phyloP scores from a whole-genome alignment of 2,329 filamentous ascomycete genomes.

The Cladosporium oxysporum region DNA sequence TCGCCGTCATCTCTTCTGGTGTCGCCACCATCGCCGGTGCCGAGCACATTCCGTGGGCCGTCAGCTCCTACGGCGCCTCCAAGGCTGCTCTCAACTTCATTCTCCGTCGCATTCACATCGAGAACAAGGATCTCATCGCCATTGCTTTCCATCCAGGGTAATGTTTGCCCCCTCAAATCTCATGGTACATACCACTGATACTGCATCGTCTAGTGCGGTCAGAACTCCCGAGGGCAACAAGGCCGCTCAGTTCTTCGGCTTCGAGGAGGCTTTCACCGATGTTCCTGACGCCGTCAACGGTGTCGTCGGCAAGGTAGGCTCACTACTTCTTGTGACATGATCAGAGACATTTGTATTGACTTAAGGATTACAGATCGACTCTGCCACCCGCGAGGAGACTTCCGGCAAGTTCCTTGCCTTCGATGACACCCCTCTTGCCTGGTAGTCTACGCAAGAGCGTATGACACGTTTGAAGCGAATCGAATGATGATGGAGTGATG shows the following conservation, averaged over 20 bases:
- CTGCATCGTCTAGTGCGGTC: background rate
- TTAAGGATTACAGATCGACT: background rate
- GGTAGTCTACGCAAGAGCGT: background rate
- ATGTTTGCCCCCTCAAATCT: background rate
- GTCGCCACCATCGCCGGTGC: background rate
- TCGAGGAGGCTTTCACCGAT: conserved; percentile 1
- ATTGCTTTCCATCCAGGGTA: background rate
- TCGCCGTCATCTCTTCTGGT: background rate
- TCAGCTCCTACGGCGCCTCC: conserved; percentile 2
- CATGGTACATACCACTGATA: background rate
- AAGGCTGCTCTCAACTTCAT: background rate
- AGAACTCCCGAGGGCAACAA: background rate
- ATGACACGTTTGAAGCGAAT: background rate
- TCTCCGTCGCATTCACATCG: conserved; percentile 1
- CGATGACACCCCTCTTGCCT: conserved; percentile 1
- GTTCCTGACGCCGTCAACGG: conserved; percentile 2
- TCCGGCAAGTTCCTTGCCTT: conserved; percentile 1
- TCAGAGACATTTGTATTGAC: background rate
- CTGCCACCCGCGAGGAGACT: background rate
- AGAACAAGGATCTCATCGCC: background rate
- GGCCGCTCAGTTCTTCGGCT: background rate
- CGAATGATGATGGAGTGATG: background rate
- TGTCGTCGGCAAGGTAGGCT: background rate
- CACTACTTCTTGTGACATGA: background rate
- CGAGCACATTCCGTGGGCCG: background rate